Evolutionary conservation across 176 grass and related monocot genomes (phyloP), one percentile per base, ranked within the genome.

Genomic region (Pontederia crassipes): DNA sequence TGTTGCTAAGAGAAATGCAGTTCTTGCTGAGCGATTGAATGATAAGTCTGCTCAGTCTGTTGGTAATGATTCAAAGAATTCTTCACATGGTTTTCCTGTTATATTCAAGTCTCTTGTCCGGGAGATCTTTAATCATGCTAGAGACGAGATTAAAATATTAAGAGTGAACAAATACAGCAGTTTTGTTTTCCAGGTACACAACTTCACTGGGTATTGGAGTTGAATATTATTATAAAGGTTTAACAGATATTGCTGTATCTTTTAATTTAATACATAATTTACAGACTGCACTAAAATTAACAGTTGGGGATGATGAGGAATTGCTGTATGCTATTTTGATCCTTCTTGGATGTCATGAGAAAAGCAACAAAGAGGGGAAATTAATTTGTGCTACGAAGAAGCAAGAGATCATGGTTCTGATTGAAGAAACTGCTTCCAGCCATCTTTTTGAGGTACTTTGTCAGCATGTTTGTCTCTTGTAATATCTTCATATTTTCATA

Each of bases 371-470:
- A 49, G 54, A 80, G 46, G 80, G 65, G 16, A 78, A 67, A 28
- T 27, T 71, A 69, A 61, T 72, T 55, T 32, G 57, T 67, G 62
- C 17, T 73, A 74, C 79, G 54, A 73, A 67, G 69, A 85, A 83
- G 55, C 66, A 82, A 35, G 79, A 97, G 48, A 85, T 97, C 24
- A 77, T 91, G 75, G 48, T 71, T 71, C 83, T 88, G 80, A 79
- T 91, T 77, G 92, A 88, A 72, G 92, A 88, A 64, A 87, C 76
- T 80, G 76, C 92, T 57, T 88, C 86, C 26, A 97, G 84, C 65
- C 92, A 91, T 91, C 80, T 97, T 46, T 83, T 97, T 72, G 87
- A 91, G 87, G 92, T 91, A 64, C 45, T 40, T 18, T 64, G 35
- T 48, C 29, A 17, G 64, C 24, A 5, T 82, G 52, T 46, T 8